A percentile compares a stretch with the other conserved stretches of the same genome.
phyloP scores from a whole-genome alignment of 164 flowering plant species.

The Sextonia rubra region DNA sequence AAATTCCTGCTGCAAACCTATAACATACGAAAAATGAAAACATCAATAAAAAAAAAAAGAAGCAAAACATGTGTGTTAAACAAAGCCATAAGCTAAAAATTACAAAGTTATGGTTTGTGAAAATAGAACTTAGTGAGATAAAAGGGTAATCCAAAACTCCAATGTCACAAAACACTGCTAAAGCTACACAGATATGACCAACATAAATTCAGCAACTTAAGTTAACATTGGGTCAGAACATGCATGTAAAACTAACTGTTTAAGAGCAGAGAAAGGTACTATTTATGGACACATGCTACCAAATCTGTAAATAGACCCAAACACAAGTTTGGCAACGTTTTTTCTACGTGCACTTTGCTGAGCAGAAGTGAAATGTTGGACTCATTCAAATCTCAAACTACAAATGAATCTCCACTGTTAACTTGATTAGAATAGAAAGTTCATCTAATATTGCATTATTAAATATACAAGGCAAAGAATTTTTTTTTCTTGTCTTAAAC shows the following conservation, averaged over 20 bases:
- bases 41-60: background rate
- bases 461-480: too few species aligned
- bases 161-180: background rate
- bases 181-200: background rate
- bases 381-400: background rate
- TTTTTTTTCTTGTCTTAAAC: too few species aligned
- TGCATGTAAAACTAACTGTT: background rate
- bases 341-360: background rate
- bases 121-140: background rate
- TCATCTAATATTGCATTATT: background rate
- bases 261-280: background rate
- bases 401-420: background rate
- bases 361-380: background rate
- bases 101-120: background rate
- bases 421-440: background rate
- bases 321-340: background rate
- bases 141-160: background rate
- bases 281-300: background rate
- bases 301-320: background rate
- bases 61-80: background rate
- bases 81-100: background rate
- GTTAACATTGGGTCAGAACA: background rate
- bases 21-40: constrained; percentile 17
- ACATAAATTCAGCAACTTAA: background rate
- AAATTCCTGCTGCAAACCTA: constrained; percentile 98